Percentiles rank a stretch among this genome's conserved stretches.
These are phyloP conservation scores for Brassica carinata DNA, from an alignment of 345 rosid genomes.

Conservation along the genomic window DNA sequence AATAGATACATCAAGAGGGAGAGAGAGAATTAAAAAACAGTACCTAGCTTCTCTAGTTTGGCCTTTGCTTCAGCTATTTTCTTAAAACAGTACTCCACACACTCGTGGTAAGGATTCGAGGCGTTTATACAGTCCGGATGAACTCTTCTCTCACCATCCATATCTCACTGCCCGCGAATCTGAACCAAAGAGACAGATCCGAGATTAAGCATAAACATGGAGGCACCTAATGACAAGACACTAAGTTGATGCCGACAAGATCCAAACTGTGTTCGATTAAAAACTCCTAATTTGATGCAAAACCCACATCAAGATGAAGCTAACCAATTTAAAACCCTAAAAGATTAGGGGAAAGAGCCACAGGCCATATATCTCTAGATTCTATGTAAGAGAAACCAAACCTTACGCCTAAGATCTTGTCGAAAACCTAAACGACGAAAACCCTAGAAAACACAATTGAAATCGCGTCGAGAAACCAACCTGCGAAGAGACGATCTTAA, in stretches of 20 bases:
- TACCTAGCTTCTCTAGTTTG: constrained; percentile 38
- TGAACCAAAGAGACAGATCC: background rate
- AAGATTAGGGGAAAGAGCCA: background rate
- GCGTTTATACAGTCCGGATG: constrained; percentile 74
- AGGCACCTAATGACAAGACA: background rate
- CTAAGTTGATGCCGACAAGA: background rate
- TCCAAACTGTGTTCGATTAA: background rate
- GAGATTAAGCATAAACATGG: background rate
- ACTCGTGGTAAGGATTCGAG: constrained; percentile 73
- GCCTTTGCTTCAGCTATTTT: constrained; percentile 72
- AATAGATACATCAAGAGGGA: background rate
- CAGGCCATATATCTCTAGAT: background rate
- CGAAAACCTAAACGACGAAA: constrained; percentile 1
- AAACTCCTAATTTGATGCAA: background rate
- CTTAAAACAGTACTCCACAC: constrained; percentile 77
- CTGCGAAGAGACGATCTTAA: constrained; percentile 13
- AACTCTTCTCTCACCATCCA: constrained; percentile 56
- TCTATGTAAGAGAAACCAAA: background rate
- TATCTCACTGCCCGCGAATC: constrained; percentile 9
- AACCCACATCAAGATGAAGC: constrained; percentile 8
- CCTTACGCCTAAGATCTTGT: background rate
- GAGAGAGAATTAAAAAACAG: background rate
- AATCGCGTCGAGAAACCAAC: background rate
- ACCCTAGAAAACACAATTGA: background rate
- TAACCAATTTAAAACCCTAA: constrained; percentile 27